Percentiles rank a stretch among this genome's conserved stretches.
Evolutionary conservation across 2,329 filamentous ascomycete genomes (phyloP).

Genomic region (Talaromyces albobiverticillius): DNA sequence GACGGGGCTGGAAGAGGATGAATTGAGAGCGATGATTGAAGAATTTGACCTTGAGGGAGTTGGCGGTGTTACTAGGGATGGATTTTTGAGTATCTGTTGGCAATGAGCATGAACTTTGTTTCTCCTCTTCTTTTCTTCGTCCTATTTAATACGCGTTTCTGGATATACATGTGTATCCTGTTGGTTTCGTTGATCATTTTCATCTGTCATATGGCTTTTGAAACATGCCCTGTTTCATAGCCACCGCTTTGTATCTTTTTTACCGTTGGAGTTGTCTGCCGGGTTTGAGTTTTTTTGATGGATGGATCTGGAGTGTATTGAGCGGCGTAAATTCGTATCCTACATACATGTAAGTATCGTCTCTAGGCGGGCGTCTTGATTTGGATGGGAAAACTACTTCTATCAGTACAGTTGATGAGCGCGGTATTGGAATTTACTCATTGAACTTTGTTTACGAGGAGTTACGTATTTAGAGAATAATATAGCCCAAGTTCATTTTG

Average conservation of each 20-base stretch:
- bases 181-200: background rate
- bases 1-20: conserved; percentile 80
- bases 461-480: too few relatives aligned
- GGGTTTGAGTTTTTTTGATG: background rate
- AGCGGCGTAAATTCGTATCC: conserved; percentile 4
- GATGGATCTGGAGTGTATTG: background rate
- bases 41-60: conserved; percentile 96
- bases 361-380: background rate
- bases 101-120: conserved; percentile 32
- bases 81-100: conserved; percentile 66
- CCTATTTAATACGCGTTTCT: background rate
- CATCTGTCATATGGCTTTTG: background rate
- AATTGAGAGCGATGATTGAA: conserved; percentile 93
- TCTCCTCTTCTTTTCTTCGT: background rate
- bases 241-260: background rate
- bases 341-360: background rate
- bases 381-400: background rate
- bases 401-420: background rate
- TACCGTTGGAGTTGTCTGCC: background rate
- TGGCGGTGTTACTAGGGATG: conserved; percentile 66
- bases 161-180: background rate
- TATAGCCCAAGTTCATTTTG: too few relatives aligned
- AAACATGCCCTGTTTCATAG: background rate
- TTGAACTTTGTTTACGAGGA: too few relatives aligned
- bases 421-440: background rate